Percentiles rank a stretch among this genome's conserved stretches.
phyloP scores from a whole-genome alignment of 768 basidiomycete genomes.

The Mycena galopus region DNA sequence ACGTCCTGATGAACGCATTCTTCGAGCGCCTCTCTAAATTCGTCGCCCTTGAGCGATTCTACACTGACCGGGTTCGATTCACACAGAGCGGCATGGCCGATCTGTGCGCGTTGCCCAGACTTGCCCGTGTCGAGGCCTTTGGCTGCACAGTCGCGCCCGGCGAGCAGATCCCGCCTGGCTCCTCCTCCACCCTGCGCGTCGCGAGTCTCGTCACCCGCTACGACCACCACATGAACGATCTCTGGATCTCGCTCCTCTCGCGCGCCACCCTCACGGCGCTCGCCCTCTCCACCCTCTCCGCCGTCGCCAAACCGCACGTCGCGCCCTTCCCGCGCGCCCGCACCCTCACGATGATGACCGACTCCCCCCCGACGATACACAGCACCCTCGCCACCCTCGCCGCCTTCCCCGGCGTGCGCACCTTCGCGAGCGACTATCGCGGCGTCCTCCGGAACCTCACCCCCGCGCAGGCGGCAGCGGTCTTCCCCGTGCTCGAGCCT shows the following conservation, averaged over 20 bases:
- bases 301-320: no score
- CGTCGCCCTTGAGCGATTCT: background rate
- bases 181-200: background rate
- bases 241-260: background rate
- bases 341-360: no score
- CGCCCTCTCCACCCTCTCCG: background rate
- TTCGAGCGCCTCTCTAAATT: background rate
- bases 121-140: background rate
- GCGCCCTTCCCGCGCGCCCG: no score
- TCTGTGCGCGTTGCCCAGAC: background rate
- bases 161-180: background rate
- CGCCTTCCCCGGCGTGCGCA: no score
- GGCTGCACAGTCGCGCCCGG: background rate
- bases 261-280: background rate
- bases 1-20: background rate
- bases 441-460: no score
- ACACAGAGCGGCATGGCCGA: background rate
- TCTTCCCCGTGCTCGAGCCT: no score
- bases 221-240: background rate
- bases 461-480: no score
- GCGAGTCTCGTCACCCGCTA: background rate
- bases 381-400: no score
- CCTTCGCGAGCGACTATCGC: no score
- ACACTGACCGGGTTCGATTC: background rate
- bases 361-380: no score